Evolutionary conservation across 163 green algal species (phyloP).

Genomic region (Trebouxiophyceae sp.): DNA sequence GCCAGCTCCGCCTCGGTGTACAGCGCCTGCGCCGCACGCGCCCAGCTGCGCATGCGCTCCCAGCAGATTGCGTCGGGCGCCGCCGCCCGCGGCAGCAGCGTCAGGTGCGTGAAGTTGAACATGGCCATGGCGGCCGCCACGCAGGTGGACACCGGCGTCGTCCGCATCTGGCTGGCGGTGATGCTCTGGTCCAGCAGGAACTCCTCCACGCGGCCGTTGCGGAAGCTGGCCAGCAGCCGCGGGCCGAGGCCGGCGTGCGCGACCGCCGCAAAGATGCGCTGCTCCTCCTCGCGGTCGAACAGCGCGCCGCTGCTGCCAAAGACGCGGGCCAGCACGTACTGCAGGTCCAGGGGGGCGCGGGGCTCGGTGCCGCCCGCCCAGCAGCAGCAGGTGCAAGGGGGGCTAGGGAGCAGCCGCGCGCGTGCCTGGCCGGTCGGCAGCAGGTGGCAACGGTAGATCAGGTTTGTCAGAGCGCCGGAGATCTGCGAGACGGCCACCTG

Average conservation of each 20-base stretch:
- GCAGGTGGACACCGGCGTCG: slow-evolving; percentile 19
- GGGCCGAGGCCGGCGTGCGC: slow-evolving; percentile 33
- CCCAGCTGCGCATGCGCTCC: slow-evolving; percentile 13
- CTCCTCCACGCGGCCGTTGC: slow-evolving; percentile 58
- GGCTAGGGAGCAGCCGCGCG: slow-evolving; percentile 11
- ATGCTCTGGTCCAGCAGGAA: slow-evolving; percentile 45
- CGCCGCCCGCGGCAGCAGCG: not conserved
- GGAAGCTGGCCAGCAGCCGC: slow-evolving; percentile 41
- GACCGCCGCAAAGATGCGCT: slow-evolving; percentile 19
- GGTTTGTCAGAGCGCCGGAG: slow-evolving; percentile 53
- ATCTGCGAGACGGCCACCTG: slow-evolving; percentile 18
- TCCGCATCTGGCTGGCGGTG: slow-evolving; percentile 26
- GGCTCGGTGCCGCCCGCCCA: not conserved
- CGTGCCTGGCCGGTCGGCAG: slow-evolving; percentile 8
- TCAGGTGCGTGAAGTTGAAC: slow-evolving; percentile 47
- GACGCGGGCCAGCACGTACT: slow-evolving; percentile 17
- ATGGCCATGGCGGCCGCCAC: slow-evolving; percentile 44
- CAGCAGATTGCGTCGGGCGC: slow-evolving; percentile 6
- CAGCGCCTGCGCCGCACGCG: not conserved
- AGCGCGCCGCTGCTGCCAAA: slow-evolving; percentile 19
- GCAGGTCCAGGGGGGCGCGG: not conserved
- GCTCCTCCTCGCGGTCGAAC: slow-evolving; percentile 24
- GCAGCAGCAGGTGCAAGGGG: not conserved
- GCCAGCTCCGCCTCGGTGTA: slow-evolving; percentile 9
- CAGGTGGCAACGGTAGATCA: slow-evolving; percentile 30